phyloP scores from a whole-genome alignment of 2,329 filamentous ascomycete genomes.

The Curvularia verruculosa region DNA sequence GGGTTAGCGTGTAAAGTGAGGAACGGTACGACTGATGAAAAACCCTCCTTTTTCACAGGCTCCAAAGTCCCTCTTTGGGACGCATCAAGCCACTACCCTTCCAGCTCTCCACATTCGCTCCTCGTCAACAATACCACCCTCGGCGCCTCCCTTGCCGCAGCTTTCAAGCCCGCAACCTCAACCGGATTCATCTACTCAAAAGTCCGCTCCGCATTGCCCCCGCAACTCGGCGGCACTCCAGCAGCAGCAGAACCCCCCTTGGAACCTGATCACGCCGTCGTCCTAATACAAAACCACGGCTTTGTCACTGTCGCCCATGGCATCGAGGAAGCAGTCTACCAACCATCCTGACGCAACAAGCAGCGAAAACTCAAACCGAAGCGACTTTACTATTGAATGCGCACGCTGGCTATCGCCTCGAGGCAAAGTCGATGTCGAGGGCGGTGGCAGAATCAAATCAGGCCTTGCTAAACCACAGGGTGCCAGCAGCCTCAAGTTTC shows the following conservation, averaged over 20 bases:
- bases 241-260: constrained; percentile 35
- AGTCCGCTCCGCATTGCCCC: constrained; percentile 44
- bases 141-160: constrained; percentile 44
- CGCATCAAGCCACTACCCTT: constrained; percentile 36
- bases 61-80: constrained; percentile 47
- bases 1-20: no score
- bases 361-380: constrained; percentile 51
- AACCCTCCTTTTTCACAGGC: constrained; percentile 35
- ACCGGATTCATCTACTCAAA: constrained; percentile 48
- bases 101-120: constrained; percentile 42
- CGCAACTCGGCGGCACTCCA: constrained; percentile 44
- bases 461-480: constrained; percentile 51
- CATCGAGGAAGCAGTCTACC: constrained; percentile 55
- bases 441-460: constrained; percentile 50
- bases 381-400: constrained; percentile 46
- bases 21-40: no score
- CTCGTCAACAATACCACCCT: constrained; percentile 43
- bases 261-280: constrained; percentile 45
- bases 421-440: constrained; percentile 49
- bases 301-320: constrained; percentile 52
- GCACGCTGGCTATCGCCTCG: constrained; percentile 44
- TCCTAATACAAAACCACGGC: constrained; percentile 54
- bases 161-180: constrained; percentile 48
- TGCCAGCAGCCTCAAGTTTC: constrained; percentile 51
- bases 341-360: constrained; percentile 52